phyloP scores from a whole-genome alignment of 306 rosid species.

The Begonia loranthoides region DNA sequence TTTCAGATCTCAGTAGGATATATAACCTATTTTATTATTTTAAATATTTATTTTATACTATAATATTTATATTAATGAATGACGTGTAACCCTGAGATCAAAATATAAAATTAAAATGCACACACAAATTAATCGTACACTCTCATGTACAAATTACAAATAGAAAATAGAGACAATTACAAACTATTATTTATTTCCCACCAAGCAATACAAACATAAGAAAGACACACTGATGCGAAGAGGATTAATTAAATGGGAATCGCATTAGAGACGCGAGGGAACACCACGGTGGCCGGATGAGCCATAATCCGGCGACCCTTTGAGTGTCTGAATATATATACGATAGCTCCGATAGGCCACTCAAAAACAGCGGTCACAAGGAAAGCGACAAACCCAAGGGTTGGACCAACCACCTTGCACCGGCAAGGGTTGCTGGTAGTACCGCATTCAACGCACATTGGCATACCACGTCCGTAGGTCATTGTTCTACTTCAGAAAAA shows the following conservation, averaged over 20 bases:
- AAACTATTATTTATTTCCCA: no score
- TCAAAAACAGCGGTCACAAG: constrained; percentile 45
- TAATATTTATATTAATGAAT: no score
- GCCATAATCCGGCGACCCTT: constrained; percentile 77
- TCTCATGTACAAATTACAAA: no score
- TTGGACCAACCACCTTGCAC: constrained; percentile 81
- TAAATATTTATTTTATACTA: no score
- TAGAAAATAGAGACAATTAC: no score
- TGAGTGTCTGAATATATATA: constrained; percentile 36
- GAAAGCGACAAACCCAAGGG: constrained; percentile 52
- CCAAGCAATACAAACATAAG: no score
- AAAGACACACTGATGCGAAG: no score
- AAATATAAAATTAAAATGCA: no score
- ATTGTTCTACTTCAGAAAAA: not conserved
- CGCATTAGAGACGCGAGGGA: constrained; percentile 37
- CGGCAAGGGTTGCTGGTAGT: constrained; percentile 59
- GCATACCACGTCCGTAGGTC: constrained; percentile 20
- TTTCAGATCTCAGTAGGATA: no score
- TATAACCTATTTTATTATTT: no score
- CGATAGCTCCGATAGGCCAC: constrained; percentile 74
- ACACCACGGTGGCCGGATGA: constrained; percentile 55
- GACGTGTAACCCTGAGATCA: no score
- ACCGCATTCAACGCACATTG: constrained; percentile 57
- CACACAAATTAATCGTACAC: no score
- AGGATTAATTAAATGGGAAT: constrained; percentile 25